Evolutionary conservation across 768 basidiomycete genomes (phyloP), one percentile per base, ranked within the genome.

Genomic region (Mycena vitilis): DNA sequence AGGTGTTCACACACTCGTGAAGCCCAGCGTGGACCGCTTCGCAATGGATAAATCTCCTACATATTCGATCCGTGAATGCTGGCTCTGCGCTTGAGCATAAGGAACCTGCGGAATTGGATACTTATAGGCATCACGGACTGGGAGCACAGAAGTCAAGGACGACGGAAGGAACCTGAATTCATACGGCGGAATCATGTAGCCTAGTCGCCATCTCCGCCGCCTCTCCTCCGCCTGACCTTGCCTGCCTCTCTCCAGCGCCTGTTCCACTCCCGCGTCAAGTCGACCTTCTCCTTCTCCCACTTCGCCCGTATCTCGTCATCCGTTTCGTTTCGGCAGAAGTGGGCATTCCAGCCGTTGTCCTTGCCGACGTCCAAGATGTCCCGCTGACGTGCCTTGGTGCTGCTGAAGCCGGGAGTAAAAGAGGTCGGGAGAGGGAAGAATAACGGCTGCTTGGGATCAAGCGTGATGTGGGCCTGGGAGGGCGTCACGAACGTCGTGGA

Each of bases 191-290:
- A 53, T 36, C 7, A 40, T 40, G 10, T 30, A 10, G 5, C 10
- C 49, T 54, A 65, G 18, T 65, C 68, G 16, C 54, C 60, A 51
- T 70, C 59, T 5, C 80, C 85, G 6, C 83, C 86, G 25, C 80
- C 85, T 71, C 87, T 85, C 66, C 90, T 80, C 70, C 86, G 80
- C 70, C 83, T 85, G 30, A 86, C 81, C 78, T 93, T 93, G 52
- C 87, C 85, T 15, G 92, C 94, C 74, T 95, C 94, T 65, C 89
- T 86, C 78, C 88, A 89, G 54, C 91, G 79, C 74, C 87, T 87
- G 80, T 93, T 94, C 93, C 94, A 95, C 56, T 88, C 91, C 68
- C 78, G 82, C 60, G 94, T 95, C 77, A 95, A 77, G 60, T 88
- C 87, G 0, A 82, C 84, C 73, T 89, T 91, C 53, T 82, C 79